Base-by-base conservation (phyloP, 148 eudicot species). In the Arbutus unedo region DNA sequence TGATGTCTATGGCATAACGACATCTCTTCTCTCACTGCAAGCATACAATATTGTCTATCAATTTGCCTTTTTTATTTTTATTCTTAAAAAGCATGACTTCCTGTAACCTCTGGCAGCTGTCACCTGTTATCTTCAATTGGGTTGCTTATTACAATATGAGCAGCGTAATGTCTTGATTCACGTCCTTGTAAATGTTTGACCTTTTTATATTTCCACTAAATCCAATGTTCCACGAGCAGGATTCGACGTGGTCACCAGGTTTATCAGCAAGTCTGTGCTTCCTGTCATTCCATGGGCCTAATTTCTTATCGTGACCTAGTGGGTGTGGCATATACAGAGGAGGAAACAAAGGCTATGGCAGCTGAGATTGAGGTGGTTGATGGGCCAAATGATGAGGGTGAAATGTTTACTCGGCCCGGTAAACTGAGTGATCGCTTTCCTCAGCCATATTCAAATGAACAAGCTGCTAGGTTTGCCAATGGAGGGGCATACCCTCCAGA, bases 401-500 rank as follows among this genome's bases (percentile, higher is more conserved):
- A 96, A 84, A 96, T 94, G 98, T 96, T 93, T 78, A 87, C 92
- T 74, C 99, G 99, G 62, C 98, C 99, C 84, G 99, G 99, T 48
- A 96, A 96, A 85, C 88, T 96, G 43, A 96, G 98, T 84, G 98
- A 96, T 72, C 91, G 98, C 44, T 87, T 96, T 75, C 98, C 96
- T 62, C 89, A 91, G 89, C 99, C 98, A 78, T 96, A 96, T 86
- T 48, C 93, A 64, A 96, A 96, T 86, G 99, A 96, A 79, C 88
- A 90, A 86, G 99, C 98, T 48, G 99, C 99, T 78, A 96, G 99
- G 89, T 96, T 96, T 91, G 97, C 99, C 47, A 96, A 96, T 86
- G 99, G 99, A 80, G 99, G 99, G 67, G 99, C 99, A 59, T 96
- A 96, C 84, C 99, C 99, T 88, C 99, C 99, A 47, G 99, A 96